Evolutionary conservation across 495 filamentous ascomycete genomes (phyloP).

Genomic region (Tuber indicum): DNA sequence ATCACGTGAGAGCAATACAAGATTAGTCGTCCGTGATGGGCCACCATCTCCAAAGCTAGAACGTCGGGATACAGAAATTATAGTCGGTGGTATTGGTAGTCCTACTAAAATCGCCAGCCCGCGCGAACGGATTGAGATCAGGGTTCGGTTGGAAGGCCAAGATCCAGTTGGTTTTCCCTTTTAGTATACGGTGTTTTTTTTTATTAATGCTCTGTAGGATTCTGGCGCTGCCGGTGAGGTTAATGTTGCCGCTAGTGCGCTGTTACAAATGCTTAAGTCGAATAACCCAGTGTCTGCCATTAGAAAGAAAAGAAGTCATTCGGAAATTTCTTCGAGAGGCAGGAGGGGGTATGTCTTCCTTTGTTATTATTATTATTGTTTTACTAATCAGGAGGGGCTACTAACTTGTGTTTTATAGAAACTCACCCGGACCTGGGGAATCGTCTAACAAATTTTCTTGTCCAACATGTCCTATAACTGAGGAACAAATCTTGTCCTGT

Average conservation of each 20-base stretch:
- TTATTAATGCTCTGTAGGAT: not conserved
- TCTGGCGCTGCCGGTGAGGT: not conserved
- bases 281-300: not conserved
- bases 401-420: not conserved
- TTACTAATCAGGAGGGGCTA: not conserved
- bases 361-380: not conserved
- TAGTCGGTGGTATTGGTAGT: not conserved
- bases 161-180: not conserved
- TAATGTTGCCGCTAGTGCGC: not conserved
- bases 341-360: conserved; percentile 14
- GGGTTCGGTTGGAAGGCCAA: not conserved
- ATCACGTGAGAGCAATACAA: conserved; percentile 1
- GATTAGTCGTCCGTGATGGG: not conserved
- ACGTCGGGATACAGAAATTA: not conserved
- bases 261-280: not conserved
- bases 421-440: not conserved
- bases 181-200: not conserved
- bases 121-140: not conserved
- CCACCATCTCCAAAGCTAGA: not conserved
- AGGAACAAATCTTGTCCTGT: not conserved
- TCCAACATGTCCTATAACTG: not conserved
- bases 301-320: conserved; percentile 29
- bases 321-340: conserved; percentile 17
- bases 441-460: not conserved
- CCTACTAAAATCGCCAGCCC: not conserved